phyloP scores from a whole-genome alignment of 139 green algal species.

The Coelastrella sp. region DNA sequence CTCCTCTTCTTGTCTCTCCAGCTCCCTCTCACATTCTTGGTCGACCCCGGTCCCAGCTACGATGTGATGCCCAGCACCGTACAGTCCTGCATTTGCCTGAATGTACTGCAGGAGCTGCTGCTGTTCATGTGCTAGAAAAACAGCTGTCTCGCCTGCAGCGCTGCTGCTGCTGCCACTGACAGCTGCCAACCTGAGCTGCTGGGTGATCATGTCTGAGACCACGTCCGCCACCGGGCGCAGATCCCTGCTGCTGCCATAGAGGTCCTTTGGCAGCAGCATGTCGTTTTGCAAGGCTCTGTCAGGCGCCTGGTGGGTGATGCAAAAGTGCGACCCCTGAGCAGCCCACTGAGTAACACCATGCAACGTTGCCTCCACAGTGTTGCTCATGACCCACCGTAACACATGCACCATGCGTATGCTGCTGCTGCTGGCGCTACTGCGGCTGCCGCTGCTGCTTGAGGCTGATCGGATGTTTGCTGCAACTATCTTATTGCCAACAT shows the following conservation, averaged over 20 bases:
- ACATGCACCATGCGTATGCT: background rate
- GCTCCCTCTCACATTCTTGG: constrained; percentile 44
- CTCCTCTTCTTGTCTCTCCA: constrained; percentile 69
- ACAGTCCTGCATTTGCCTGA: background rate
- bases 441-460: background rate
- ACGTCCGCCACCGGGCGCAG: background rate
- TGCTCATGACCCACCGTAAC: constrained; percentile 28
- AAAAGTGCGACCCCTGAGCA: background rate
- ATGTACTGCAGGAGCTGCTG: constrained; percentile 24
- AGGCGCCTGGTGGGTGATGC: background rate
- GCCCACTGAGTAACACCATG: constrained; percentile 53
- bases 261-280: constrained; percentile 44
- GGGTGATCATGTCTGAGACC: background rate
- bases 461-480: background rate
- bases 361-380: constrained; percentile 24
- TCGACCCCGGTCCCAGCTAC: background rate
- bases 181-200: background rate
- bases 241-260: constrained; percentile 24
- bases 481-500: constrained; percentile 53
- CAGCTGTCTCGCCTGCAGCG: background rate
- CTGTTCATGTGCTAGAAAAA: background rate
- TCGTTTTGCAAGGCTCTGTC: constrained; percentile 55
- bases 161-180: background rate
- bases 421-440: background rate
- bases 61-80: background rate